phyloP scores from a whole-genome alignment of 306 rosid genomes.

The Cucurbita argyrosperma region DNA sequence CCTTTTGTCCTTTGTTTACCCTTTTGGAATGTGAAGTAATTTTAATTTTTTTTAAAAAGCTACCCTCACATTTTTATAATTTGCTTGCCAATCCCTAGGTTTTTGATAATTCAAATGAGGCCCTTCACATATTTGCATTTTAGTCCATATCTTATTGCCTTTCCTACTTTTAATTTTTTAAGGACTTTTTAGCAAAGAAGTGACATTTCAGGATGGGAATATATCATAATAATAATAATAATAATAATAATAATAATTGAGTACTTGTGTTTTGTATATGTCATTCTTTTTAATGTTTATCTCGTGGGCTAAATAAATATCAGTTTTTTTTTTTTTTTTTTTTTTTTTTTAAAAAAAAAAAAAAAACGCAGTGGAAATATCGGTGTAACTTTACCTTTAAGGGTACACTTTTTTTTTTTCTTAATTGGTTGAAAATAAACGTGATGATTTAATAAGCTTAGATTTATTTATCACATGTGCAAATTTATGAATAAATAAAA shows the following conservation, averaged over 20 bases:
- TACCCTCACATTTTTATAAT: not conserved
- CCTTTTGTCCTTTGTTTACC: not conserved
- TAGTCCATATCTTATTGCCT: too few species aligned
- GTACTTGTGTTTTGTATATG: not conserved
- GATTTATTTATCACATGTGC: too few species aligned
- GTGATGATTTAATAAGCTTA: too few species aligned
- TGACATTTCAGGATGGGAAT: not conserved
- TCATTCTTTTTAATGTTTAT: not conserved
- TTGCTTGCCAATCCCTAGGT: not conserved
- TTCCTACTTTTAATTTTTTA: too few species aligned
- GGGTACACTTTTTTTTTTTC: too few species aligned
- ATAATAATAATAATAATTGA: not conserved
- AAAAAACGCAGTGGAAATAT: too few species aligned
- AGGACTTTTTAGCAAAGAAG: not conserved
- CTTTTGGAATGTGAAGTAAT: not conserved
- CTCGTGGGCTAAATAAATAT: too few species aligned
- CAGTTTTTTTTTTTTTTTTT: too few species aligned
- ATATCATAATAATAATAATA: not conserved
- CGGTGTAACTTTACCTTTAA: too few species aligned
- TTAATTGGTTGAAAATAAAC: too few species aligned
- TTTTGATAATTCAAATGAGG: not conserved
- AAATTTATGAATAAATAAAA: too few species aligned
- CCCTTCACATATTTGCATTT: not conserved
- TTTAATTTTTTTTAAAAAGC: not conserved
- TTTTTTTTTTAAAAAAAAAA: too few species aligned